Conservation (phyloP, 306 rosid genomes). For the Vigna angularis region DNA sequence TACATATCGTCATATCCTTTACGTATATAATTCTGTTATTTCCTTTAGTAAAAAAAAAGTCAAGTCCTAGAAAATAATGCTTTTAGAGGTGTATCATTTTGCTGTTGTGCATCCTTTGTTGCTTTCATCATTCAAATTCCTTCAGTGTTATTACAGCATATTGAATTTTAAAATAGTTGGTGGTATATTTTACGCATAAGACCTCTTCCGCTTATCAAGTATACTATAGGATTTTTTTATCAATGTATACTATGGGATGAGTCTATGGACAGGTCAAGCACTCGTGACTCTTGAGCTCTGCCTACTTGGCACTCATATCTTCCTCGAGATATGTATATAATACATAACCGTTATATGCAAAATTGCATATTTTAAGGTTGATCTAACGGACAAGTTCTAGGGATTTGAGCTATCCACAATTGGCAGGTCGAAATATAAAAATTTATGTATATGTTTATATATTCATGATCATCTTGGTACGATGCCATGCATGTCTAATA, state of each 20-base stretch:
- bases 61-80: neutral
- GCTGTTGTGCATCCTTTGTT: constrained; percentile 11
- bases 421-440: neutral
- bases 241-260: neutral
- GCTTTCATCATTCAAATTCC: constrained; percentile 31
- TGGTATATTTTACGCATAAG: constrained; percentile 8
- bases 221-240: neutral
- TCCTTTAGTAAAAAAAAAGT: neutral
- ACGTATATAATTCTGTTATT: neutral
- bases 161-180: constrained; percentile 19
- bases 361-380: constrained; percentile 17
- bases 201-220: constrained; percentile 24
- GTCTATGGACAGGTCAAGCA: neutral
- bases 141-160: constrained; percentile 8
- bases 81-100: constrained; percentile 9
- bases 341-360: neutral
- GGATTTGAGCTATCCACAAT: neutral
- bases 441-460: neutral
- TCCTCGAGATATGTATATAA: constrained; percentile 18
- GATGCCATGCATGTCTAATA: neutral
- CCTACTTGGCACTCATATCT: neutral
- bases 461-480: constrained; percentile 10
- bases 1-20: neutral
- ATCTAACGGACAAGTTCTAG: constrained; percentile 1
- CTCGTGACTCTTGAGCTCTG: constrained; percentile 8